These are phyloP conservation scores for Metschnikowia kunwiensis DNA, from an alignment of 805 yeast genomes.

Conservation along the genomic window DNA sequence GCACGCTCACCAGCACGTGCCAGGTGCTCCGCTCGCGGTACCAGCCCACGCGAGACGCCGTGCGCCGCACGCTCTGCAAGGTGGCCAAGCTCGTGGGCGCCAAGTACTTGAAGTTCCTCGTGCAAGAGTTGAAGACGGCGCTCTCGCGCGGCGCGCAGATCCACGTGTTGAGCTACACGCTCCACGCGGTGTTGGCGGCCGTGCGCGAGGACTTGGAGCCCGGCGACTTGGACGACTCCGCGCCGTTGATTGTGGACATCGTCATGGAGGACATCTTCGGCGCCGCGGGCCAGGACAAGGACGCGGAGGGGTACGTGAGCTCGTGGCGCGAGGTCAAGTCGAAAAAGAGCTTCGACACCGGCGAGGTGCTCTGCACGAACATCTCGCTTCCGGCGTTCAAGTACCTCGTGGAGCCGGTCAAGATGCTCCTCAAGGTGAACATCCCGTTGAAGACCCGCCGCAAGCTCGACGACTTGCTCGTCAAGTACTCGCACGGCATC, in stretches of 20 bases:
- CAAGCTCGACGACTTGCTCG: slow-evolving; percentile 73
- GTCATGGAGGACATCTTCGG: slow-evolving; percentile 95
- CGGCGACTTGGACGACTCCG: slow-evolving; percentile 74
- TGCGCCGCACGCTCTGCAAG: slow-evolving; percentile 69
- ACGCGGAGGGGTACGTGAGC: slow-evolving; percentile 84
- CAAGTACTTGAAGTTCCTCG: slow-evolving; percentile 64
- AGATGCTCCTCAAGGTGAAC: slow-evolving; percentile 56
- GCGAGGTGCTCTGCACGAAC: slow-evolving; percentile 68
- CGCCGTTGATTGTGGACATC: slow-evolving; percentile 57
- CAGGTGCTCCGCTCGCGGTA: slow-evolving; percentile 82
- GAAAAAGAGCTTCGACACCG: slow-evolving; percentile 84
- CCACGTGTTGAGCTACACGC: slow-evolving; percentile 86
- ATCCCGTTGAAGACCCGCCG: slow-evolving; percentile 65
- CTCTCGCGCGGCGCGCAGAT: slow-evolving; percentile 87
- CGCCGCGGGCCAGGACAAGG: slow-evolving; percentile 88
- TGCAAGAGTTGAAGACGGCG: slow-evolving; percentile 76
- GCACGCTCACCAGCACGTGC: slow-evolving; percentile 79
- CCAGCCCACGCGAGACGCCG: slow-evolving; percentile 84
- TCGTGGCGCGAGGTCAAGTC: slow-evolving; percentile 88
- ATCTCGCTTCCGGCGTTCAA: slow-evolving; percentile 57
- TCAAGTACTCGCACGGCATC: slow-evolving; percentile 77
- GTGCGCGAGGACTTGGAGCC: slow-evolving; percentile 46
- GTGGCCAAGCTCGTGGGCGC: slow-evolving; percentile 69
- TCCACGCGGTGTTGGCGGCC: slow-evolving; percentile 66
- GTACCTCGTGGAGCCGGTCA: slow-evolving; percentile 64